phyloP scores from a whole-genome alignment of 345 rosid genomes.

The Rhizophora apiculata region DNA sequence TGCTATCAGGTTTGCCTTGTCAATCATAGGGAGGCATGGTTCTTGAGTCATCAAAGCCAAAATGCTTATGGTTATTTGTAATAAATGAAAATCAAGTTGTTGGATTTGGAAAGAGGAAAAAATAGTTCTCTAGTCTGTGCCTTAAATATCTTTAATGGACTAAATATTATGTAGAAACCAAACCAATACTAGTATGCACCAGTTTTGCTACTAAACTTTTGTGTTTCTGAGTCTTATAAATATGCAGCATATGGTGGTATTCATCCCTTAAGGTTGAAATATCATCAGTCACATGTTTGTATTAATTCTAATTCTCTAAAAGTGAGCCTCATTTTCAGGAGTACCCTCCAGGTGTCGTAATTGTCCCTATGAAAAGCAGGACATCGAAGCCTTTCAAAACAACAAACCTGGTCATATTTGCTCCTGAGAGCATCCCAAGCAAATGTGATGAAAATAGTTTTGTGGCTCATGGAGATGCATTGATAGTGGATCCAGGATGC shows the following conservation, averaged over 20 bases:
- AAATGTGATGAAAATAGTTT: conserved; percentile 29
- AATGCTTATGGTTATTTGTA: neutral
- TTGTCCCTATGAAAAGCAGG: conserved; percentile 77
- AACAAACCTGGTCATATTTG: conserved; percentile 73
- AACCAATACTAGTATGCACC: too few species aligned
- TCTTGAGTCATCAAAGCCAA: too few species aligned
- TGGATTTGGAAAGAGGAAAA: neutral
- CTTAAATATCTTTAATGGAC: too few species aligned
- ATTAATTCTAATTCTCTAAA: neutral
- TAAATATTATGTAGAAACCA: too few species aligned
- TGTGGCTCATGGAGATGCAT: conserved; percentile 67
- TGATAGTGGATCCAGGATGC: conserved; percentile 90
- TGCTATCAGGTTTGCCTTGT: conserved; percentile 51
- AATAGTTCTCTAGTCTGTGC: too few species aligned
- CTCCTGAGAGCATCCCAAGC: conserved; percentile 42
- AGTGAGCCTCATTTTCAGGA: conserved; percentile 50
- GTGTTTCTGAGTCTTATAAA: too few species aligned
- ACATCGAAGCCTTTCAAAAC: conserved; percentile 69
- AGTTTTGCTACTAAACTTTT: too few species aligned
- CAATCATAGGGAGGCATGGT: neutral
- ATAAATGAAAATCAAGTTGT: neutral
- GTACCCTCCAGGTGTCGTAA: conserved; percentile 78
- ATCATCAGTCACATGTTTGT: neutral
- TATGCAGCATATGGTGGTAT: too few species aligned
- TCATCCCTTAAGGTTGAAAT: neutral